Evolutionary conservation across 495 filamentous ascomycete species (phyloP), one percentile per base, ranked within the genome.

Genomic region (Hypoxylon crocopeplum): DNA sequence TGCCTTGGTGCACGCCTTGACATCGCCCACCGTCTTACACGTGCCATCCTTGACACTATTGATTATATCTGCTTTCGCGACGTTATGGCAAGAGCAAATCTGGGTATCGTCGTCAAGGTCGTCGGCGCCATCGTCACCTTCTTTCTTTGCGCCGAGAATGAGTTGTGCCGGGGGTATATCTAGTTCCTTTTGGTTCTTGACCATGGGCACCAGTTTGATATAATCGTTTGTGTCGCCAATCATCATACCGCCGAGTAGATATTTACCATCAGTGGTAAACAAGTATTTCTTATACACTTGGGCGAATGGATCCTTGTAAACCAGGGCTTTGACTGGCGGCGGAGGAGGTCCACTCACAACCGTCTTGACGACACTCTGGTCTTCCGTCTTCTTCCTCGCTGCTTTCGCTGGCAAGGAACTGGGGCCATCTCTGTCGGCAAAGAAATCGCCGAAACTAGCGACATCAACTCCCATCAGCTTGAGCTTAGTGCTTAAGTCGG

Each of bases 251-350:
- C 93, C 93, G 5, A 98, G 84, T 2, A 98, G 77, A 70, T 91
- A 94, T 68, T 96, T 96, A 17, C 93, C 93, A 68, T 98, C 93
- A 68, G 88, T 72, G 1, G 93, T 96, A 63, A 97, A 97, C 5
- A 98, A 75, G 72, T 92, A 98, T 72, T 98, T 98, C 74, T 98
- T 97, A 73, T 98, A 98, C 1, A 97, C 85, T n/a, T 91, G 87
- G 54, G 86, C 82, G 69, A 98, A 97, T 0, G 93, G 93, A 72
- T 98, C 93, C 56, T 89, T 94, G 73, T 96, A 98, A 0, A 88
- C 92, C 53, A 98, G 76, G 0, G 93, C 88, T 72, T 96, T 96
- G 39, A 97, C 91, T 0, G 79, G 80, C 3, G 79, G 77, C 2
- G 82, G 74, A 1, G 80, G 73, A 22, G 73, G 72, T 6, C 82